A percentile compares a stretch with the other conserved stretches of the same genome.
Conservation (phyloP, 495 filamentous ascomycete species). For the Tirmania nivea region DNA sequence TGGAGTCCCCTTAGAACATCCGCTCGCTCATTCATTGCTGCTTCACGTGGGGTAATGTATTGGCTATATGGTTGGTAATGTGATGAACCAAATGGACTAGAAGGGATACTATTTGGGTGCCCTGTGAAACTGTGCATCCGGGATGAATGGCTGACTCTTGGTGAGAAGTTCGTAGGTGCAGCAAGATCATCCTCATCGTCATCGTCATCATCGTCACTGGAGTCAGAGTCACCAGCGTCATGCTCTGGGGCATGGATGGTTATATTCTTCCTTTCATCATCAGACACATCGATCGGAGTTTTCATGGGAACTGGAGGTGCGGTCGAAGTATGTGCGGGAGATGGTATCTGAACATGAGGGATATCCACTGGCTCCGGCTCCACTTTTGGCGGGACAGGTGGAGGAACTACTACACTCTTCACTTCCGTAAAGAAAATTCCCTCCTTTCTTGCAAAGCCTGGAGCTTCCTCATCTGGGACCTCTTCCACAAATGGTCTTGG, state of each 20-base stretch:
- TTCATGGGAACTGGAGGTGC: neutral
- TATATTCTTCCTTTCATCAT: neutral
- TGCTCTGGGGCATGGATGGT: neutral
- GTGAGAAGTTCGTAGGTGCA: neutral
- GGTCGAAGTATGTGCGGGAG: neutral
- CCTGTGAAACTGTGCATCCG: neutral
- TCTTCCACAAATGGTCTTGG: neutral
- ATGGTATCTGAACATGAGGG: neutral
- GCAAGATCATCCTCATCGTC: neutral
- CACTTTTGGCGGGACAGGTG: neutral
- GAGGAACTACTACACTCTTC: neutral
- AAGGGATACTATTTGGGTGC: neutral
- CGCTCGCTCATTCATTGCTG: neutral
- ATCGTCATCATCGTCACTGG: neutral
- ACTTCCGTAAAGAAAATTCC: too few relatives aligned
- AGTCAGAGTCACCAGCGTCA: neutral
- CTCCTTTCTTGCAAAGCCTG: neutral
- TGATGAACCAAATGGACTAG: neutral
- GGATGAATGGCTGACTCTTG: neutral
- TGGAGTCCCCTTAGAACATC: neutral
- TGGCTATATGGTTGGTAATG: neutral
- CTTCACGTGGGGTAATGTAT: neutral
- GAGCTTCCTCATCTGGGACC: neutral
- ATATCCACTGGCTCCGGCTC: neutral
- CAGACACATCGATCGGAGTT: neutral